phyloP scores from a whole-genome alignment of 1,284 basidiomycete species.

The Fomitopsis schrenkii region DNA sequence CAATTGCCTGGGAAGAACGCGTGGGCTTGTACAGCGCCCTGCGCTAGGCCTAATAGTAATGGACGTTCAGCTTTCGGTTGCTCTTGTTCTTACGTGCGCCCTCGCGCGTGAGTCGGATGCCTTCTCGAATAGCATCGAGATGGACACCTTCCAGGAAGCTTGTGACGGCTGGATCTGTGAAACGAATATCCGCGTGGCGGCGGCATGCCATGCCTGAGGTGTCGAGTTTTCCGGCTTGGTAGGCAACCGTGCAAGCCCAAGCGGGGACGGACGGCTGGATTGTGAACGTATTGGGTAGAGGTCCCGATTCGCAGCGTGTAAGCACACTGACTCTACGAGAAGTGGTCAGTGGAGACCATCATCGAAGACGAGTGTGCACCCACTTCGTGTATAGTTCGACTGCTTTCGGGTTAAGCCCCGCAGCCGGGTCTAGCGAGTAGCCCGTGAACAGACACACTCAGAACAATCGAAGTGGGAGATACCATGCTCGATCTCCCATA shows the following conservation, averaged over 20 bases:
- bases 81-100: constrained; percentile 37
- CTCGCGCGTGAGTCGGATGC: constrained; percentile 55
- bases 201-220: constrained; percentile 91
- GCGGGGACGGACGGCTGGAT: constrained; percentile 94
- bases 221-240: constrained; percentile 94
- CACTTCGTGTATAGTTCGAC: constrained; percentile 86
- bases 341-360: not conserved
- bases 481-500: constrained; percentile 60
- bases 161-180: constrained; percentile 96
- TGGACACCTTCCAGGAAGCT: constrained; percentile 93
- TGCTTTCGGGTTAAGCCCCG: constrained; percentile 94
- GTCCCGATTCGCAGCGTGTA: constrained; percentile 91
- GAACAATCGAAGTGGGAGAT: constrained; percentile 3
- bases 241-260: constrained; percentile 97
- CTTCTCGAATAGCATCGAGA: constrained; percentile 86
- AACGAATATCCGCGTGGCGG: constrained; percentile 94
- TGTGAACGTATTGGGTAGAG: constrained; percentile 97
- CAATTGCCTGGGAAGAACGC: constrained; percentile 99
- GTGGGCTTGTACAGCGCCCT: constrained; percentile 94
- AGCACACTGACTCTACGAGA: constrained; percentile 75
- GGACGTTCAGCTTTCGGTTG: constrained; percentile 87
- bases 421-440: constrained; percentile 60
- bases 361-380: not conserved
- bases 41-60: constrained; percentile 92
- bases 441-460: not conserved